Evolutionary conservation across 2,329 filamentous ascomycete genomes (phyloP), one percentile per base, ranked within the genome.

Genomic region (Diaporthe batatas): DNA sequence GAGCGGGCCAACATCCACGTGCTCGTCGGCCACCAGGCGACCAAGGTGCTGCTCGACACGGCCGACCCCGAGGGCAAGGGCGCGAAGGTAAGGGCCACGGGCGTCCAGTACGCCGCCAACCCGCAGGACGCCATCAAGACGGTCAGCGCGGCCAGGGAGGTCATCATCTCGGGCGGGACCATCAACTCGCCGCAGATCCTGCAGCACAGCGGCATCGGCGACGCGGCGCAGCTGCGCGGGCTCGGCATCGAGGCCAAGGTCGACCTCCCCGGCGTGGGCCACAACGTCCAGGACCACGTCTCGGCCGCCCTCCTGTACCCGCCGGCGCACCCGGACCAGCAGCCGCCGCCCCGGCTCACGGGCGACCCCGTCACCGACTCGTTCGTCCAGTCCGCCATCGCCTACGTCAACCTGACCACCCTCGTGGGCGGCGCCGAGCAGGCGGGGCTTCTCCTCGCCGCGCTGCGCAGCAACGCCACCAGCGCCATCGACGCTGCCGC

Each of bases 251-350:
- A 70, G 11, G 39, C 49, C n/a, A 53, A 44, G 10, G 29, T 73
- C 36, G 42, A 73, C 47, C 51, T 70, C 11, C 71, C 71, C 16
- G 67, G 67, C 34, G 71, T 73, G 3, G 71, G 71, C 39, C 67
- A 73, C 57, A 59, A 73, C 34, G 67, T 73, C 36, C 68, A 70
- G 51, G 71, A 73, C 51, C 71, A 73, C 47, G 23, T 70, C 16
- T 54, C 47, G 18, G 68, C 68, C 16, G 68, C 68, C 11, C 57
- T 70, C 3, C 32, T 70, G 2, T 70, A 64, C 34, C 68, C 68
- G 0, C 68, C 58, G 1, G 44, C n/a, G 3, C 23, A 70, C 47
- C 25, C 68, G 1, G 23, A 11, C 55, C 16, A 53, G 10, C 55
- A 59, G n/a, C 68, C 68, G 3, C 68, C 68, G 2, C 23, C 68